Conservation (phyloP, 2,329 filamentous ascomycete species). For the Trichophaea hybrida region DNA sequence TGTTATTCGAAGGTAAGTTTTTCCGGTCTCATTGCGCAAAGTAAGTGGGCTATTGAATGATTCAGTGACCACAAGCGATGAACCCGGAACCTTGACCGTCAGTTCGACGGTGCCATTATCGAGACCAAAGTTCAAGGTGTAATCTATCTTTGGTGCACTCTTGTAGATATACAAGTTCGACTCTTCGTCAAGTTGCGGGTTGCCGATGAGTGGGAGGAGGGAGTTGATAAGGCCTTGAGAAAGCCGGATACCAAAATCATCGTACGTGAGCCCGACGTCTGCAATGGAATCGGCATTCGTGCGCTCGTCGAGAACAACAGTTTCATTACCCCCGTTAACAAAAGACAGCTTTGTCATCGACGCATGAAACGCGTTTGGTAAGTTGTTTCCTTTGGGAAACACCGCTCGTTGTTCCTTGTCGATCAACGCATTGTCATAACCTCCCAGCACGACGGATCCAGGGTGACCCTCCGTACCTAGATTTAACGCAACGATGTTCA, state of each 20-base stretch:
- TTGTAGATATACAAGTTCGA: conserved; percentile 21
- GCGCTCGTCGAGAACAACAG: background rate
- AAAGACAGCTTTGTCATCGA: background rate
- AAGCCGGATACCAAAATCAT: conserved; percentile 16
- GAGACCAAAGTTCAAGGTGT: conserved; percentile 18
- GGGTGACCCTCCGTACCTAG: conserved; percentile 10
- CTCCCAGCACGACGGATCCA: conserved; percentile 21
- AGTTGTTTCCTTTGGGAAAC: conserved; percentile 10
- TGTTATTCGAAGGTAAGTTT: conserved; percentile 18
- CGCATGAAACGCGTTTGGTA: background rate
- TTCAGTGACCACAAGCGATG: conserved; percentile 15
- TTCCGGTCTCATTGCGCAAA: conserved; percentile 13
- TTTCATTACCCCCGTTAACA: background rate
- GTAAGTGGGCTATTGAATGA: conserved; percentile 18
- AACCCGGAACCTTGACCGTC: conserved; percentile 14
- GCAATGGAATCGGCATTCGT: background rate
- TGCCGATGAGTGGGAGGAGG: conserved; percentile 21
- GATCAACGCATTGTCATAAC: conserved; percentile 20
- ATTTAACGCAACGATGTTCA: conserved; percentile 19
- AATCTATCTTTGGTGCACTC: conserved; percentile 10
- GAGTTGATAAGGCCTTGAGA: conserved; percentile 7
- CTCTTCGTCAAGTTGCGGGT: conserved; percentile 10
- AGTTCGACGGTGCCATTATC: conserved; percentile 12
- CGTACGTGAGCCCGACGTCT: conserved; percentile 16
- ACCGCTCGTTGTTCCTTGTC: conserved; percentile 14